These are phyloP conservation scores for Gossypium longicalyx DNA, from an alignment of 345 rosid genomes.

Conservation along the genomic window DNA sequence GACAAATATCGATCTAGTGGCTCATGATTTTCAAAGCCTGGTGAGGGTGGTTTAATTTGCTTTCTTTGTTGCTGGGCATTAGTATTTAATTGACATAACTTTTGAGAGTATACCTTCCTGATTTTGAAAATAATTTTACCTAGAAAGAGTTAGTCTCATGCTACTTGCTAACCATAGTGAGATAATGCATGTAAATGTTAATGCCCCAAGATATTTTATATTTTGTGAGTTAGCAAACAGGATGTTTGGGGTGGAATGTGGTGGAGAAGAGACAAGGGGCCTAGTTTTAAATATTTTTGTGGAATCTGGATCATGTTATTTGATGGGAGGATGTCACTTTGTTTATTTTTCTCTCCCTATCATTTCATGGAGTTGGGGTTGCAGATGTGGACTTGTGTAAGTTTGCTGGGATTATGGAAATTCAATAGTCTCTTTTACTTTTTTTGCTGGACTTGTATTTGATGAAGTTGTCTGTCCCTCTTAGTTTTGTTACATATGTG, in stretches of 20 bases:
- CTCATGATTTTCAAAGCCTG: conserved; percentile 59
- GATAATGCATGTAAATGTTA: not conserved
- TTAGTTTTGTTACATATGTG: not conserved
- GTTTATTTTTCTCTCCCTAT: not conserved
- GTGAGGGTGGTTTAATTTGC: conserved; percentile 31
- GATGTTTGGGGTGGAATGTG: not conserved
- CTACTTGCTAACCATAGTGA: not conserved
- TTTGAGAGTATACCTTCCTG: not conserved
- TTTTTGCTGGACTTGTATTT: not conserved
- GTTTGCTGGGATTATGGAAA: not conserved
- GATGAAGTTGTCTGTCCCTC: not conserved
- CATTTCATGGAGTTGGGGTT: not conserved
- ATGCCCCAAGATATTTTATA: not conserved
- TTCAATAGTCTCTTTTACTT: not conserved
- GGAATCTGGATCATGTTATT: not conserved
- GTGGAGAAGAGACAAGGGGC: not conserved
- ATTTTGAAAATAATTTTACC: not conserved
- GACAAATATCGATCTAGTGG: conserved; percentile 59
- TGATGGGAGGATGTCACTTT: not conserved
- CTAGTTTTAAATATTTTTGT: not conserved
- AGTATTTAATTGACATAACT: not conserved
- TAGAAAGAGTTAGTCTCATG: not conserved
- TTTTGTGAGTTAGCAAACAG: not conserved
- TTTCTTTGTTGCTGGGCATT: not conserved
- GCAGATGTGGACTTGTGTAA: not conserved